Evolutionary conservation across 257 asterid species (phyloP), one percentile per base, ranked within the genome.

Genomic region (Nicotiana undulata): DNA sequence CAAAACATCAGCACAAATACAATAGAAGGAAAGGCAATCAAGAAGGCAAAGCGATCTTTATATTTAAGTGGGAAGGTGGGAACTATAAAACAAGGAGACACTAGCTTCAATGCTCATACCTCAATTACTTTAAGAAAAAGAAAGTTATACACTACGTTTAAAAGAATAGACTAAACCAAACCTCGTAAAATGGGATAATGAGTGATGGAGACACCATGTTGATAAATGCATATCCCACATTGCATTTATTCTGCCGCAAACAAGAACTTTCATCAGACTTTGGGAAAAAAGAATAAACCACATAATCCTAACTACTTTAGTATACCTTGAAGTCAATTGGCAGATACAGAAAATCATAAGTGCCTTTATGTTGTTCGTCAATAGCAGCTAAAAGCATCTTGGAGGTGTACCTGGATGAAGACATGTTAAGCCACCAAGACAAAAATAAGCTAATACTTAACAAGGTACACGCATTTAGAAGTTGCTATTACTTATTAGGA

Each of bases 171-270:
- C 34, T 79, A 68, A 51, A 68, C 9, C 59, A 22, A 61, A 92
- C 98, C 97, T 91, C 88, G 56, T 90, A 93, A 79, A 94, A 94
- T 2, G 94, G 82, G 86, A 93, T 84, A 68, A 94, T 89, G 83
- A 84, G 87, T 60, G 82, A 75, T 5, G 97, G 94, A 74, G 97
- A 88, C 86, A 91, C 53, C 93, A 93, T 87, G 85, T 93, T 94
- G 88, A 94, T 94, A 79, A 94, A 94, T 16, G 97, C 98, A 60
- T 93, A 94, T 26, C 97, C 98, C 51, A 94, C 94, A 55, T 94
- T 94, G 95, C 98, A 94, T 78, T 88, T 91, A 79, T 93, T 94
- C 98, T 94, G 95, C 87, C 26, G 10, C 56, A 85, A 22, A 32
- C 44, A 64, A 56, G 66, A 75, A 60, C 12, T 60, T 51, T 11